These are phyloP conservation scores for Senecio squalidus DNA, from an alignment of 140 eudicot genomes.

Conservation along the genomic window DNA sequence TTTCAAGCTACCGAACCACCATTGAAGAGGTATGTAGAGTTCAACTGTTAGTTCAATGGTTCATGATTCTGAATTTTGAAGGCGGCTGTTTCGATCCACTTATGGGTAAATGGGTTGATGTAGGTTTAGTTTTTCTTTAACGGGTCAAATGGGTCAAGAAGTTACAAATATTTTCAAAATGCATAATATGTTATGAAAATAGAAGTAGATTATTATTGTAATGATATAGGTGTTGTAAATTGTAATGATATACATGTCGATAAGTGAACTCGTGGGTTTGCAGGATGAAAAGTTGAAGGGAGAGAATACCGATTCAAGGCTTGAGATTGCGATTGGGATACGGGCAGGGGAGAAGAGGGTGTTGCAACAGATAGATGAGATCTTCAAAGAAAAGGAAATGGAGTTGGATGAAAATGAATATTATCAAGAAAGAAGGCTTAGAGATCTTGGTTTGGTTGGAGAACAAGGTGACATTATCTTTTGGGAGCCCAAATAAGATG, in stretches of 20 bases:
- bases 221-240: too few relatives aligned
- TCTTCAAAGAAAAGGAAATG: constrained; percentile 58
- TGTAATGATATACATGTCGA: too few relatives aligned
- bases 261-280: neutral
- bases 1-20: constrained; percentile 73
- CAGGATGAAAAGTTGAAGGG: constrained; percentile 85
- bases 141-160: too few relatives aligned
- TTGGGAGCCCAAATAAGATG: constrained; percentile 69
- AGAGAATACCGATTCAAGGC: constrained; percentile 45
- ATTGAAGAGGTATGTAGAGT: constrained; percentile 69
- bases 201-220: too few relatives aligned
- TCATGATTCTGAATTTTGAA: neutral
- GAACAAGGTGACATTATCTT: constrained; percentile 92
- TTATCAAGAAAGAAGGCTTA: constrained; percentile 95
- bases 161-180: too few relatives aligned
- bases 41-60: constrained; percentile 2
- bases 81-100: neutral
- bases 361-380: constrained; percentile 65
- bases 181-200: too few relatives aligned
- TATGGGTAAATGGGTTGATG: neutral
- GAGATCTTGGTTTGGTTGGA: constrained; percentile 89
- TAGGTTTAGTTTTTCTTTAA: neutral
- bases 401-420: constrained; percentile 68
- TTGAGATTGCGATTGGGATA: constrained; percentile 60
- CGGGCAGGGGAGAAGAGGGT: constrained; percentile 85